phyloP scores from a whole-genome alignment of 495 filamentous ascomycete genomes.

The Penicillium daleae region DNA sequence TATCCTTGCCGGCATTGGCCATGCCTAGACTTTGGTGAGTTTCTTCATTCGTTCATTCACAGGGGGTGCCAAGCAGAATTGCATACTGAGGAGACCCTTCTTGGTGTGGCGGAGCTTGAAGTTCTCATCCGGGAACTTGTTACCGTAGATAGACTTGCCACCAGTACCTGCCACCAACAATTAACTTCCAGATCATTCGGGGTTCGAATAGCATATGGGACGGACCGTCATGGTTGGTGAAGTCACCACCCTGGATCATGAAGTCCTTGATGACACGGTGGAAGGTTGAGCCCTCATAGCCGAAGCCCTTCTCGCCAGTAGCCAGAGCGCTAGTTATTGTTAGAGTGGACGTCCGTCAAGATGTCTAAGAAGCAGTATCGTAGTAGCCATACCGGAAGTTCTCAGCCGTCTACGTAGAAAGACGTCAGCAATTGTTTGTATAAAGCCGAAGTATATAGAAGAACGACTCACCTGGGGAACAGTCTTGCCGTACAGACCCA shows the following conservation, averaged over 20 bases:
- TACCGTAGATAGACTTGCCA: conserved; percentile 96
- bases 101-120: conserved; percentile 94
- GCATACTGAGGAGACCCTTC: conserved; percentile 63
- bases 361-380: background rate
- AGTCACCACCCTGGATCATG: conserved; percentile 99
- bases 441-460: background rate
- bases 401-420: conserved; percentile 71
- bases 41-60: background rate
- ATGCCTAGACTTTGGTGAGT: conserved; percentile 67
- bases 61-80: background rate
- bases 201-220: background rate
- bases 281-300: conserved; percentile 94
- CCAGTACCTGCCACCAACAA: conserved; percentile 65
- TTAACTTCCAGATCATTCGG: conserved; percentile 16
- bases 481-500: conserved; percentile 97
- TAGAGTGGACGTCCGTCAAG: conserved; percentile 10
- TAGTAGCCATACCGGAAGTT: conserved; percentile 76
- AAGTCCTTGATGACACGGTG: conserved; percentile 98
- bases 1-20: conserved; percentile 97
- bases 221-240: conserved; percentile 86
- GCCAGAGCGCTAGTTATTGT: conserved; percentile 68
- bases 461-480: conserved; percentile 72
- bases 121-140: conserved; percentile 97
- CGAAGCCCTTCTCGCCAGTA: conserved; percentile 96
- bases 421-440: conserved; percentile 1